Conservation (phyloP, 2,329 filamentous ascomycete species). For the Talaromyces sp. region DNA sequence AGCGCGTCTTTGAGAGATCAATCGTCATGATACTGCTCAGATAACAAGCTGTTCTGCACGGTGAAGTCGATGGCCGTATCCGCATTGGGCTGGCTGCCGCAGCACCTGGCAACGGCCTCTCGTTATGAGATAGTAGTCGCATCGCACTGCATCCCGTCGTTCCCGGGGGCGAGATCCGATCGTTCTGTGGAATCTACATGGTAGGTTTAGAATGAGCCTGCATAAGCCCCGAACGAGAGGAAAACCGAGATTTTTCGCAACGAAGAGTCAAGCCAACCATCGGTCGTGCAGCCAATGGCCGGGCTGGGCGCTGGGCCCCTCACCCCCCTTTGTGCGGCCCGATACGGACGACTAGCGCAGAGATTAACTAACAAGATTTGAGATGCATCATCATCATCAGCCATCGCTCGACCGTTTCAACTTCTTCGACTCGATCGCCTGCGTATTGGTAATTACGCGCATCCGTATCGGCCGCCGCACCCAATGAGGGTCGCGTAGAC, state of each 20-base stretch:
- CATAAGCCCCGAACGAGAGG: background rate
- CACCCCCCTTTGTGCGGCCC: conserved; percentile 9
- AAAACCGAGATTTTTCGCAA: background rate
- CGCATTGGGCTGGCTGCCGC: background rate
- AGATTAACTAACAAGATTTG: conserved; percentile 10
- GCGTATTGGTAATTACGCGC: background rate
- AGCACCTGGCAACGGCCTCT: background rate
- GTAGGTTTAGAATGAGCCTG: background rate
- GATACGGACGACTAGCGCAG: conserved; percentile 2
- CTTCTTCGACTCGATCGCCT: background rate
- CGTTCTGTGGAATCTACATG: background rate
- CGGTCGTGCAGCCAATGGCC: background rate
- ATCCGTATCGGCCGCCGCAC: background rate
- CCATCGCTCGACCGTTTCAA: background rate
- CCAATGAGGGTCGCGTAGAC: background rate
- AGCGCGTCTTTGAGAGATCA: background rate
- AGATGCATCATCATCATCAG: background rate
- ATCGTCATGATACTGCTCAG: background rate
- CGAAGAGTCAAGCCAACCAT: background rate
- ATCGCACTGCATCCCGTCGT: background rate
- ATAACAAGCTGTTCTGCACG: background rate
- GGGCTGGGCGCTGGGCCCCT: background rate
- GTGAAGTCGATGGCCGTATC: background rate
- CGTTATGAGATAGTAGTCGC: background rate
- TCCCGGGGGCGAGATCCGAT: conserved; percentile 4